Evolutionary conservation across 345 rosid species (phyloP).

Genomic region (Lenwebbia sp.): DNA sequence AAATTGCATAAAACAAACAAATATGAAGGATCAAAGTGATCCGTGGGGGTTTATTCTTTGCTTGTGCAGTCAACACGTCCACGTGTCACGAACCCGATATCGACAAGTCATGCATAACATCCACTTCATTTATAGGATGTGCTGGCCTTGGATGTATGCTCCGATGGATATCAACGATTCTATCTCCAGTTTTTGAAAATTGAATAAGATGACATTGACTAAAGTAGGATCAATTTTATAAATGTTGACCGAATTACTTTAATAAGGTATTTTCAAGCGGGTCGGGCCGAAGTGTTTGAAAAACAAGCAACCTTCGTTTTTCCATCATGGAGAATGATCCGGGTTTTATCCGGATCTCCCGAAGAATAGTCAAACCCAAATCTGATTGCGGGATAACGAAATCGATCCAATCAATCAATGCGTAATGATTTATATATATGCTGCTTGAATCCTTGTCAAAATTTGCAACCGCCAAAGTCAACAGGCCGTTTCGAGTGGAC

Average conservation of each 20-base stretch:
- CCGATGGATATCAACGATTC: neutral
- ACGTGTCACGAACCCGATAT: neutral
- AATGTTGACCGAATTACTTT: neutral
- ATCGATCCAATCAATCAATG: neutral
- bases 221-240: neutral
- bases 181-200: neutral
- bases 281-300: neutral
- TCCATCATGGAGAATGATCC: neutral
- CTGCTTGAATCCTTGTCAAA: neutral
- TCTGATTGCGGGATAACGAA: neutral
- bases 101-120: neutral
- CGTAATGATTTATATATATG: neutral
- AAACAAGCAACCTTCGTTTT: neutral
- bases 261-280: neutral
- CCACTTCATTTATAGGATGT: neutral
- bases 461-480: neutral
- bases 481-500: neutral
- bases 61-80: neutral
- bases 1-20: neutral
- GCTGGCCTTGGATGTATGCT: fast-evolving
- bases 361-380: neutral
- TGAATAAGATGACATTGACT: neutral
- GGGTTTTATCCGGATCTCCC: neutral
- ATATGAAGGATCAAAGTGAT: neutral
- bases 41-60: neutral